A percentile compares a stretch with the other conserved stretches of the same genome.
These are phyloP conservation scores for Ceratocystiopsis minuta DNA, from an alignment of 2,329 filamentous ascomycete species.

Conservation along the genomic window DNA sequence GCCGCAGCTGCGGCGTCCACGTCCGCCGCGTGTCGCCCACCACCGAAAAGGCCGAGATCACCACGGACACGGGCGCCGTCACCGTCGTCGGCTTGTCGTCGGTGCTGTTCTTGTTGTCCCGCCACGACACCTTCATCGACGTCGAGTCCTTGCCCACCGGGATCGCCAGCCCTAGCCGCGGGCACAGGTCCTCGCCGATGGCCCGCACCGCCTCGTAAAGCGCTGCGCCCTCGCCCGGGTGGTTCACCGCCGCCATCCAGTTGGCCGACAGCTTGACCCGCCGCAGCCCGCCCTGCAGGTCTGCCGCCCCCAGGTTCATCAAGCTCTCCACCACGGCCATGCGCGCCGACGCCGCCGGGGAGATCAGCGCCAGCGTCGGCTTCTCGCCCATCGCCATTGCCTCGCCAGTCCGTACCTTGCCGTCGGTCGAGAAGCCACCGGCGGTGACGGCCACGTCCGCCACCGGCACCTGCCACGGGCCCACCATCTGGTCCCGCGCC, in stretches of 20 bases:
- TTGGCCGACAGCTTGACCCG: slow-evolving; percentile 84
- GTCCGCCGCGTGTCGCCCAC: slow-evolving; percentile 70
- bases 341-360: slow-evolving; percentile 71
- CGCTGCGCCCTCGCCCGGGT: slow-evolving; percentile 79
- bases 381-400: slow-evolving; percentile 98
- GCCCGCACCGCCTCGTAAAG: slow-evolving; percentile 88
- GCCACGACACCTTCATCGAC: slow-evolving; percentile 98
- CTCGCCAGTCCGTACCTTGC: slow-evolving; percentile 64
- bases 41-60: slow-evolving; percentile 78
- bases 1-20: slow-evolving; percentile 80
- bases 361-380: slow-evolving; percentile 75
- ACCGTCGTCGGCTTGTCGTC: slow-evolving; percentile 46
- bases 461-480: slow-evolving; percentile 87
- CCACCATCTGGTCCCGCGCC: slow-evolving; percentile 85
- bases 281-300: slow-evolving; percentile 43
- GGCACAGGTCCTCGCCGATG: slow-evolving; percentile 83
- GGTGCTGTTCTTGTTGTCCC: slow-evolving; percentile 24
- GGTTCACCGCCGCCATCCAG: slow-evolving; percentile 96
- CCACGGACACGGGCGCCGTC: slow-evolving; percentile 75
- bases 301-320: slow-evolving; percentile 75
- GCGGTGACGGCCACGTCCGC: slow-evolving; percentile 87
- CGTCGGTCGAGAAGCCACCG: slow-evolving; percentile 50
- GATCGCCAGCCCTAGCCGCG: slow-evolving; percentile 76
- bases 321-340: slow-evolving; percentile 94
- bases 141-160: slow-evolving; percentile 97